phyloP scores from a whole-genome alignment of 495 filamentous ascomycete species.

The Sphaerosporella brunnea region DNA sequence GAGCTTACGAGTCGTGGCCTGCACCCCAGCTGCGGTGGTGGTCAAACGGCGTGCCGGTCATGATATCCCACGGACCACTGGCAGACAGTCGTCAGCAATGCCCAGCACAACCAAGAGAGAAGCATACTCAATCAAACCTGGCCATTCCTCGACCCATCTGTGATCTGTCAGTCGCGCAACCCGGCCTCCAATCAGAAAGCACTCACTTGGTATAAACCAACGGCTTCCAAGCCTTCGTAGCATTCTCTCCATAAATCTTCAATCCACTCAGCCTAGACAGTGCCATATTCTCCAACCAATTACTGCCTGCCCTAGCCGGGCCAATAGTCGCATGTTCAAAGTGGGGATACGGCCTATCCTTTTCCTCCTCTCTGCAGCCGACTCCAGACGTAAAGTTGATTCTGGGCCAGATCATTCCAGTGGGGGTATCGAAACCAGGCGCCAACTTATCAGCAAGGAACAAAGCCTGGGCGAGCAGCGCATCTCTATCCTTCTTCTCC shows the following conservation, averaged over 20 bases:
- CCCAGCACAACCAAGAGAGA: too few relatives aligned
- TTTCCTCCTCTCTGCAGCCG: conserved; percentile 19
- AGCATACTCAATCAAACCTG: conserved; percentile 24
- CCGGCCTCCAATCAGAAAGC: neutral
- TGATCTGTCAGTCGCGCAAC: neutral
- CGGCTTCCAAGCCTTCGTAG: conserved; percentile 24
- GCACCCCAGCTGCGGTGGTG: conserved; percentile 22
- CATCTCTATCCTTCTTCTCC: conserved; percentile 12
- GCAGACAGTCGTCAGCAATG: neutral
- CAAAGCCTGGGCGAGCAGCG: conserved; percentile 17
- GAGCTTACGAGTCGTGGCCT: conserved; percentile 26
- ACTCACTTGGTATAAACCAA: conserved; percentile 25
- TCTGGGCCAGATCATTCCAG: conserved; percentile 26
- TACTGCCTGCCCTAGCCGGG: conserved; percentile 23
- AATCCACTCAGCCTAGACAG: conserved; percentile 23
- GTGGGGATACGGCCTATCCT: conserved; percentile 16
- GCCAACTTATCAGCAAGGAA: conserved; percentile 20
- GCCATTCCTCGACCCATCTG: conserved; percentile 25
- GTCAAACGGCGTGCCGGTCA: conserved; percentile 20
- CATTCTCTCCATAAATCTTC: conserved; percentile 18
- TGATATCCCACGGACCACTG: conserved; percentile 24
- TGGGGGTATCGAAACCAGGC: conserved; percentile 25
- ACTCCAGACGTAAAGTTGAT: conserved; percentile 19
- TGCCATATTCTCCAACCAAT: conserved; percentile 24
- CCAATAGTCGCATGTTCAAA: conserved; percentile 21